Base-by-base conservation (phyloP, 164 flowering plant genomes). In the Berberis thunbergii region DNA sequence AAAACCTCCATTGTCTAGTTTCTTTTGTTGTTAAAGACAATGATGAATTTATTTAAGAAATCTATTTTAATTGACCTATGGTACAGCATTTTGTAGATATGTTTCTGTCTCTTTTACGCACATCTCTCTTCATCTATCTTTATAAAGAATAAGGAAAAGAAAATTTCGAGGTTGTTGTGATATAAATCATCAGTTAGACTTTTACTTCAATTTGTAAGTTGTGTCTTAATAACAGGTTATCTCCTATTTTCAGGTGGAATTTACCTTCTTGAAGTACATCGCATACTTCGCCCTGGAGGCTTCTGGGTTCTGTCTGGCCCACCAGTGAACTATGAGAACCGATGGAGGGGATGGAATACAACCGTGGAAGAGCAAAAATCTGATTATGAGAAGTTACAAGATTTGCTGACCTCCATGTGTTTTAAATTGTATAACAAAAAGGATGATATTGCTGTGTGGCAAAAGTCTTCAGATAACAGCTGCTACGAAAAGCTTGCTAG, bases 281-380 rank as follows among this genome's bases (percentile, higher is more conserved):
- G 99, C 5, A 87, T 91, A 42, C 97, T 95, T 39, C 89, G 99
- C 46, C 97, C 99, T 40, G 99, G 99, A 43, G 99, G 97, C 43
- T 95, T 95, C 76, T 95, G 97, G 97, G 87, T 91, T 60, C 81
- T 95, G 12, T 95, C 99, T 62, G 99, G 99, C 38, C 99, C 99
- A 6, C 99, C 99, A 12, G 93, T 95, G 56, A 94, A 94, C 84
- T 94, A 89, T 60, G 84, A 91, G 66, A 70, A 79, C 74, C 82
- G 84, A 2, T 94, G 99, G 97, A 71, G 79, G 49, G 99, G 99
- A 59, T 94, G 99, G 99, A 85, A 94, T 71, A 94, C 97, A 12
- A 94, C 99, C 0, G 71, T 86, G 39, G 96, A 86, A 74, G 97
- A 81, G 64, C 97, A 91, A 76, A 85, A 74, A 75, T 72, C 89